Evolutionary conservation across 2,329 filamentous ascomycete species (phyloP), one percentile per base, ranked within the genome.

Genomic region (Diaporthe ilicicola): DNA sequence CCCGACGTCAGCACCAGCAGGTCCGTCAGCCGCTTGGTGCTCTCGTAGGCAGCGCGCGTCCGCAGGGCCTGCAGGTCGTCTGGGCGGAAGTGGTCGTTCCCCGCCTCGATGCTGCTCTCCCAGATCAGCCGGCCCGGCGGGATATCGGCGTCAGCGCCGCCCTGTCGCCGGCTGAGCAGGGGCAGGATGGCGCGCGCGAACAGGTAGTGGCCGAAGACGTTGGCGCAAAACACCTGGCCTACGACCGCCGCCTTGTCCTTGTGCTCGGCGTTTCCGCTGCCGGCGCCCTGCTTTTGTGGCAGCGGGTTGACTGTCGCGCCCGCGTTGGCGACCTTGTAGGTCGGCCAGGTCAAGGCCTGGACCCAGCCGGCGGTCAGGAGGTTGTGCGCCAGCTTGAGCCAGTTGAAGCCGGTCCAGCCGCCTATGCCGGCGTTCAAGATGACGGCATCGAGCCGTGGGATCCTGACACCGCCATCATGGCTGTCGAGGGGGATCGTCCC

Each of bases 181-280:
- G 94, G 92, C 75, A 92, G 87, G 13, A 98, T 87, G 77, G 92
- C 90, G 80, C 97, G 95, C 19, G 90, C 89, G 29, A 99, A 89
- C 77, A 98, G 83, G 79, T 99, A 98, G 83, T 99, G 96, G 0
- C 96, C 96, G 78, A 99, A 98, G 37, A 97, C 88, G 78, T 98
- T 98, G 62, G 95, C 92, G 79, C 92, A 92, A 79, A 98, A 99
- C 22, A 97, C 90, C 75, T 94, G 87, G 3, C 94, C 95, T 0
- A 99, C 83, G 6, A 90, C 88, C 19, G 82, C 76, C 13, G 65
- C 66, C 71, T 55, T 64, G 50, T 72, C 55, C 75, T 65, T 73
- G 80, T 78, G 32, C 3, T 80, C 78, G 17, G 78, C 29, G 1
- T 3, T 22, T 15, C 5, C 15, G 37, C 15, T n/a, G 6, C n/a